Evolutionary conservation across 1,139 yeast genomes (phyloP), one percentile per base, ranked within the genome.

Genomic region (Suhomyces guaymorum): DNA sequence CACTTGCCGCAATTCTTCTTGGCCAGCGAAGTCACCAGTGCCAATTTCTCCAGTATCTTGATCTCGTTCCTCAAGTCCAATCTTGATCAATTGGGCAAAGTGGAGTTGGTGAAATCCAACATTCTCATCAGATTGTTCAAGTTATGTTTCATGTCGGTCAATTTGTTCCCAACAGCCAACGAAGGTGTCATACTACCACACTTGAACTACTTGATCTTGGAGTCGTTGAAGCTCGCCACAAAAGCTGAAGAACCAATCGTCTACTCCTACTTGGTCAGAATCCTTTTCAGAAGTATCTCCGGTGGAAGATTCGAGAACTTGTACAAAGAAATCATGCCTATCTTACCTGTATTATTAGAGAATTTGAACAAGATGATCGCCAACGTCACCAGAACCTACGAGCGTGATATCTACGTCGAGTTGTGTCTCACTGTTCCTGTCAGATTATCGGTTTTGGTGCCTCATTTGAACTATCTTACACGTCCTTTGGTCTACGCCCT

Each of bases 361-460:
- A 83, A 94, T 5, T 72, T 94, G 44, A 92, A 90, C 57, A 78
- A 86, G 49, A 74, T 90, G 70, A 80, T 94, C 24, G 73, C 80
- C 17, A 84, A 89, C 30, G 89, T 97, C 3, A 73, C 95, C 37
- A 73, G 92, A 33, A 90, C 95, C 0, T 92, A 86, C 45, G 97
- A 92, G 54, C 73, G 96, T 37, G 97, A 94, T 54, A 79, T 92
- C 4, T 92, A 89, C 53, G 97, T 92, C 32, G 97, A 92, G 55
- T 70, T 94, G 35, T 92, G 98, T 53, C 71, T 94, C 44, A 90
- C 97, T 0, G 97, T 92, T 3, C 99, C 99, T 0, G 98, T 92
- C 1, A 70, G 97, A 39, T 67, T 94, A 28, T 87, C 96, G 38
- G 96, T 90, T 0, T 68, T 94, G 46, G 97, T 94, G 1, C 98